These are phyloP conservation scores for Coniosporium apollinis DNA, from an alignment of 495 filamentous ascomycete genomes.

Conservation along the genomic window DNA sequence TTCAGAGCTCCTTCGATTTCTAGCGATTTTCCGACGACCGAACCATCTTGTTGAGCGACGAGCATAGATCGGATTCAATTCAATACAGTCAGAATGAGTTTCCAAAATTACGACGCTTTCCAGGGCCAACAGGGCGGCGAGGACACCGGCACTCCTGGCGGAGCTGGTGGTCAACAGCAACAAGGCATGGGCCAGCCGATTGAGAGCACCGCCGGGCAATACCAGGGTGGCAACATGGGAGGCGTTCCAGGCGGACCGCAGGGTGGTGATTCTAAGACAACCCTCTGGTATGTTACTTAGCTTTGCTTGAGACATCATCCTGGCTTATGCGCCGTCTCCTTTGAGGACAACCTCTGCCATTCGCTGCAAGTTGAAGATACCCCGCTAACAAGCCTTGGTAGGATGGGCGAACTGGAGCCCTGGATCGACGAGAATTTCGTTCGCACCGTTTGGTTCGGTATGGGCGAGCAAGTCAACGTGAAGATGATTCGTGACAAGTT, in stretches of 20 bases:
- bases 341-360: constrained; percentile 1
- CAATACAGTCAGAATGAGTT: constrained; percentile 11
- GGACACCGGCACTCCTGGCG: constrained; percentile 14
- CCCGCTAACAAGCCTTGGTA: constrained; percentile 16
- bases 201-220: constrained; percentile 37
- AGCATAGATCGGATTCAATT: neutral
- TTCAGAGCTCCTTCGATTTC: neutral
- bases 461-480: constrained; percentile 89
- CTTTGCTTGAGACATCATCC: too few relatives aligned
- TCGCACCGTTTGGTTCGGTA: constrained; percentile 76
- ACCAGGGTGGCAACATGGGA: constrained; percentile 35
- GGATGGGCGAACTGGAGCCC: constrained; percentile 98
- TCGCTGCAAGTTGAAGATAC: neutral
- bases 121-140: constrained; percentile 19
- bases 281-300: constrained; percentile 48
- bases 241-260: constrained; percentile 35
- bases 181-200: constrained; percentile 28
- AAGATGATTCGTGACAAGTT: constrained; percentile 99
- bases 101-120: constrained; percentile 14
- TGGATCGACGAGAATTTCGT: constrained; percentile 99
- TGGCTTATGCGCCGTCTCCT: too few relatives aligned
- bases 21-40: neutral
- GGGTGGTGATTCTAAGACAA: constrained; percentile 57
- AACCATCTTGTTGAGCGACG: neutral
- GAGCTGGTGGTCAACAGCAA: constrained; percentile 11